Evolutionary conservation across 2,329 filamentous ascomycete species (phyloP).

Genomic region (Trichophaea hybrida): DNA sequence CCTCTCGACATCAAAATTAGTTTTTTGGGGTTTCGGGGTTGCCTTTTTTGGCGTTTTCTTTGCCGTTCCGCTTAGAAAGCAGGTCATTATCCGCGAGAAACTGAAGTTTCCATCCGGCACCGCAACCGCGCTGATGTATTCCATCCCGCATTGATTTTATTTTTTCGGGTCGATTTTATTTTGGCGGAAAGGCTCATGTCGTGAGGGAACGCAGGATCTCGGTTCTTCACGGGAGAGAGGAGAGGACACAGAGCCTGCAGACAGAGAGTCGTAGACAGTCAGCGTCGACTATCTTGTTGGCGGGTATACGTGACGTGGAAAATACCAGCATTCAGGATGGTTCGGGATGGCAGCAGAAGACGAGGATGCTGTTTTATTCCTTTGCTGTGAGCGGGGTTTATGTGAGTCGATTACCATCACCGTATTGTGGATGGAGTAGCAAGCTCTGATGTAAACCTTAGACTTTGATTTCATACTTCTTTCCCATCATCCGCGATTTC

Average conservation of each 20-base stretch:
- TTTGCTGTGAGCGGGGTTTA: slow-evolving; percentile 46
- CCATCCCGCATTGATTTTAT: slow-evolving; percentile 44
- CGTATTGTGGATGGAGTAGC: neutral
- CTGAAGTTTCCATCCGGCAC: slow-evolving; percentile 91
- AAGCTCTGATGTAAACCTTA: slow-evolving; percentile 32
- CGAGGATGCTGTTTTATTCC: slow-evolving; percentile 44
- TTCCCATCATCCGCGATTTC: slow-evolving; percentile 70
- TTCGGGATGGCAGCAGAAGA: slow-evolving; percentile 45
- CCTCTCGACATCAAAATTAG: slow-evolving; percentile 59
- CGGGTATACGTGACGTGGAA: neutral
- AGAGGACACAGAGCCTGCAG: slow-evolving; percentile 20
- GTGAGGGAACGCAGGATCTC: slow-evolving; percentile 30
- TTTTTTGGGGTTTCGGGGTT: slow-evolving; percentile 81
- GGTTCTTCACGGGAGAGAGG: slow-evolving; percentile 10
- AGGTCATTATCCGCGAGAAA: slow-evolving; percentile 86
- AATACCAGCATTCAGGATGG: neutral
- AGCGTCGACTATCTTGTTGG: neutral
- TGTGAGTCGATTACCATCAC: slow-evolving; percentile 29
- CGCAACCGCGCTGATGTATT: slow-evolving; percentile 85
- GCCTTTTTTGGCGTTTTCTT: slow-evolving; percentile 97
- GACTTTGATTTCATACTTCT: slow-evolving; percentile 78
- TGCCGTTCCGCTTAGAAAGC: slow-evolving; percentile 68
- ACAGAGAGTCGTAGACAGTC: neutral
- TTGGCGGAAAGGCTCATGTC: slow-evolving; percentile 36
- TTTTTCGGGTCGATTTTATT: neutral